Conservation (phyloP, 805 yeast genomes). For the Ogataea chonburiensis region DNA sequence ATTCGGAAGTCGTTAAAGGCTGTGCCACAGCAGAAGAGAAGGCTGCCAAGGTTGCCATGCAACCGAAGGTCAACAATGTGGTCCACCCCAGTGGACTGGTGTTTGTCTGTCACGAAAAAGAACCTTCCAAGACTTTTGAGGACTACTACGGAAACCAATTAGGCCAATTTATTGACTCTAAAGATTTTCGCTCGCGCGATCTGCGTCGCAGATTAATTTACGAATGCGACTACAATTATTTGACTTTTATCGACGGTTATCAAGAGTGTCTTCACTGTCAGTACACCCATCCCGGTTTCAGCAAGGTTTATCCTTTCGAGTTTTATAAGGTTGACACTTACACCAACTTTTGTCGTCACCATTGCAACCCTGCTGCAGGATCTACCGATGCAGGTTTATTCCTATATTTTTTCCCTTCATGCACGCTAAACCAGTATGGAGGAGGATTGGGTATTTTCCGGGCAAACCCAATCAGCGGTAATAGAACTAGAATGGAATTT, state of each 20-base stretch:
- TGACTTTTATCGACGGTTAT: slow-evolving; percentile 30
- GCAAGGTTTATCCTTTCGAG: slow-evolving; percentile 29
- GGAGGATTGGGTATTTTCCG: slow-evolving; percentile 34
- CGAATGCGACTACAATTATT: slow-evolving; percentile 27
- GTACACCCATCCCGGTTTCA: slow-evolving; percentile 30
- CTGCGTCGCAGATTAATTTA: slow-evolving; percentile 26
- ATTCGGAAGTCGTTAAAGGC: slow-evolving; percentile 20
- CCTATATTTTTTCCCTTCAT: slow-evolving; percentile 32
- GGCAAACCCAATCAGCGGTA: slow-evolving; percentile 28
- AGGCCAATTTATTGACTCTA: slow-evolving; percentile 20
- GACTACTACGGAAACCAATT: slow-evolving; percentile 25
- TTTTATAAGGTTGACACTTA: slow-evolving; percentile 28
- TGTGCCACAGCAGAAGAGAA: slow-evolving; percentile 15
- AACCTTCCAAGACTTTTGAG: slow-evolving; percentile 17
- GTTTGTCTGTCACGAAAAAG: slow-evolving; percentile 26
- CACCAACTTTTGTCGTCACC: slow-evolving; percentile 31
- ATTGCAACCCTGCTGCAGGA: slow-evolving; percentile 21
- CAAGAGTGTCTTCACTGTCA: slow-evolving; percentile 32
- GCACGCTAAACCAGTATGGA: slow-evolving; percentile 29
- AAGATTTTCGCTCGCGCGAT: slow-evolving; percentile 20
- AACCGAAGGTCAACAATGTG: slow-evolving; percentile 24
- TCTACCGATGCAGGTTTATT: slow-evolving; percentile 24
- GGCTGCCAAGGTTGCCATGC: slow-evolving; percentile 9
- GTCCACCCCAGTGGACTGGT: slow-evolving; percentile 29
- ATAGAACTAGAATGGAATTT: slow-evolving; percentile 31